Evolutionary conservation across 129 eudicot species (phyloP).

Genomic region (Silybum marianum): DNA sequence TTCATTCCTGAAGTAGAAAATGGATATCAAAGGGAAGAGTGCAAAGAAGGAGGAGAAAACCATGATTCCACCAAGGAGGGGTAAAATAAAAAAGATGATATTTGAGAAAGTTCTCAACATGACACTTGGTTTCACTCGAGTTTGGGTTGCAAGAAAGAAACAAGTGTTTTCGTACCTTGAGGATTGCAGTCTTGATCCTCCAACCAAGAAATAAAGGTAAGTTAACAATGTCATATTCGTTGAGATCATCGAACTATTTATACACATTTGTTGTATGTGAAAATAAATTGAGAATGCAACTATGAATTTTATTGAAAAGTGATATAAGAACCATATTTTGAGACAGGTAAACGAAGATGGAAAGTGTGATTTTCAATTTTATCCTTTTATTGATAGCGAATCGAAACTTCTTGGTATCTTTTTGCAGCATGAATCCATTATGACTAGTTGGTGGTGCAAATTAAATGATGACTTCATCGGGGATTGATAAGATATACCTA

Average conservation of each 20-base stretch:
- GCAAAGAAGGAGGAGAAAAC: slow-evolving; percentile 15
- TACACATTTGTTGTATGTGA: not conserved
- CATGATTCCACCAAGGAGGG: slow-evolving; percentile 42
- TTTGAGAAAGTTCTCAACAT: slow-evolving; percentile 27
- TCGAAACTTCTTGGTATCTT: not conserved
- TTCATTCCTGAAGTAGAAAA: slow-evolving; percentile 14
- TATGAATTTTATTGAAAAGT: not conserved
- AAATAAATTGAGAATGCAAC: not conserved
- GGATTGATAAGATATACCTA: not conserved
- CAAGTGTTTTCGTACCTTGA: slow-evolving; percentile 29
- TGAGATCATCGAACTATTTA: not conserved
- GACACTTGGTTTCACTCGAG: not conserved
- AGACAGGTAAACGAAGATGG: not conserved
- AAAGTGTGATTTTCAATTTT: not conserved
- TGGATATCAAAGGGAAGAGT: slow-evolving; percentile 34
- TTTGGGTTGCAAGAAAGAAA: slow-evolving; percentile 13
- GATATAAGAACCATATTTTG: not conserved
- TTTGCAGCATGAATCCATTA: not conserved
- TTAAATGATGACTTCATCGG: not conserved
- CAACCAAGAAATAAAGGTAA: slow-evolving; percentile 24
- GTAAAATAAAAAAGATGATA: slow-evolving; percentile 25
- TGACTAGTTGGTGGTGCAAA: not conserved
- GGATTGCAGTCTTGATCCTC: slow-evolving; percentile 2
- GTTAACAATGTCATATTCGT: not conserved
- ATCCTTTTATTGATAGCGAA: not conserved